Evolutionary conservation across 1,139 yeast genomes (phyloP), one percentile per base, ranked within the genome.

Genomic region (Suhomyces coccinellae): DNA sequence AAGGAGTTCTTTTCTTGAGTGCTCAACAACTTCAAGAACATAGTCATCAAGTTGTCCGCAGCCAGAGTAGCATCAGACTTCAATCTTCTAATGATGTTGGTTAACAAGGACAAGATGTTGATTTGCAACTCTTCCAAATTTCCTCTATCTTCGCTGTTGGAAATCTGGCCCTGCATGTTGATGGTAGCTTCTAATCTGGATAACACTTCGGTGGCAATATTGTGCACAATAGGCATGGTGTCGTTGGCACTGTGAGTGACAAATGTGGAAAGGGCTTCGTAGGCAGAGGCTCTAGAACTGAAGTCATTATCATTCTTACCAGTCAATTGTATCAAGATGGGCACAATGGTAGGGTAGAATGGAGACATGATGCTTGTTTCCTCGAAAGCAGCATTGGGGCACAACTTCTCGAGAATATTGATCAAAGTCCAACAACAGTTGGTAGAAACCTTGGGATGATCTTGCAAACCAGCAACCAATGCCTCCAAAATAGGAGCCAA

Each of bases 341-440:
- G 90, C 20, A 90, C 80, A 45, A 93, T 67, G 8, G 75, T 71
- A 26, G 74, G 75, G 61, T 89, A 90, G 63, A 80, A 91, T 49
- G 77, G 84, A 28, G 96, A 86, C 72, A 93, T 77, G 30, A 83
- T 75, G 27, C 88, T 80, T 12, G 83, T 66, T 17, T 78, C 80
- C 39, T 69, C 69, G 29, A 67, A 65, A 1, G 80, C 73, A 11
- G 83, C 84, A 44, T 84, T 85, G 24, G 67, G 58, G 53, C 87
- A 80, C 50, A 91, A 70, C 64, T 90, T 97, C 65, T 93, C 98
- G 36, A 87, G 80, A 54, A 93, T 75, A 65, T 93, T 93, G 72
- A 93, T 93, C 50, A 93, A 77, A 4, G 97, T 85, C 99, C 99
- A 93, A 67, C 98, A 89, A 69, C 97, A 90, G 71, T 95, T 93